Evolutionary conservation across 345 rosid genomes (phyloP), one percentile per base, ranked within the genome.

Genomic region (Eucalyptus sp.): DNA sequence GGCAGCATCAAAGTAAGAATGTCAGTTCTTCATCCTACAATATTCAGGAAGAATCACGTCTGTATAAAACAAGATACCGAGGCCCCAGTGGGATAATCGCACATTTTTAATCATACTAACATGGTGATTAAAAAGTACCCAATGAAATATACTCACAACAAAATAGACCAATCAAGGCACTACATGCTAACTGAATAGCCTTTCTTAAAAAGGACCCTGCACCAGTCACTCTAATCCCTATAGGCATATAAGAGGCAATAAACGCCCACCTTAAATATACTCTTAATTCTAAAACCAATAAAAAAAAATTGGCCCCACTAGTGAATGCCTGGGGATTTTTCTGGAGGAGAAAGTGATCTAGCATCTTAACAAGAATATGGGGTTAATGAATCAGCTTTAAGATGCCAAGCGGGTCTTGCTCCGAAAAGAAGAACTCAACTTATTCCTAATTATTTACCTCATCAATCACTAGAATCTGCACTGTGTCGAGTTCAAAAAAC

Each of bases 381-480:
- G 83, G 83, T 76, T 76, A 37, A 71, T 3, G 4, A 37, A 71
- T 71, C 46, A 37, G 83, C 83, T 71, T 37, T 20, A 18, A 71
- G 83, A 76, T 76, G 89, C 51, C 71, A 43, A 33, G 49, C 66
- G 15, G 31, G 50, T 89, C 81, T 87, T 29, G 83, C 83, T 37
- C 27, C 8, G 10, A 44, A 87, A 48, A 66, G 16, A 90, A 86
- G 29, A 49, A 43, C 41, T 49, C 87, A 86, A 11, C 44, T 50
- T 51, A 62, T 37, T 68, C 49, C 24, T 37, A 48, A 49, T 50
- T 66, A 37, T 68, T 91, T 95, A 96, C 99, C 97, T 97, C 99
- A 88, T 97, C 99, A 50, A 97, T 91, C 88, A 97, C 97, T 94
- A 97, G 94, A 88, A 95, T 95, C 87, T 43, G 94, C 90, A 97